phyloP scores from a whole-genome alignment of 306 rosid species.

The Lathyrus sativus region DNA sequence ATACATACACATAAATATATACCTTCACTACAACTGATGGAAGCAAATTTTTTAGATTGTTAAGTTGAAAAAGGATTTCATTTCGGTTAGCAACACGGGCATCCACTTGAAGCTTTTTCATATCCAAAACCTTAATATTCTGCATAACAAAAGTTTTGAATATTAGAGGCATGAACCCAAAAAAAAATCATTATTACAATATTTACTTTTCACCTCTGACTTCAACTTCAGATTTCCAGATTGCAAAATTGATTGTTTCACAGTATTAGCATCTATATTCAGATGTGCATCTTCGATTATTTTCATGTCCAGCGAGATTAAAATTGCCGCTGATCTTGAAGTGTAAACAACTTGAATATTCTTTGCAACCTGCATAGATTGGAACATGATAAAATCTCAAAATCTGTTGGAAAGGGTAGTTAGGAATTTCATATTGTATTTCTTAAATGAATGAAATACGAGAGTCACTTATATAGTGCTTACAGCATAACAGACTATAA shows the following conservation, averaged over 20 bases:
- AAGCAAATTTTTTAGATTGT: slow-evolving; percentile 66
- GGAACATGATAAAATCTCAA: not conserved
- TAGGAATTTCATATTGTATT: too few relatives aligned
- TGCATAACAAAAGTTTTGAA: slow-evolving; percentile 51
- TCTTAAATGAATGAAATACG: too few relatives aligned
- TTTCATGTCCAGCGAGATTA: slow-evolving; percentile 68
- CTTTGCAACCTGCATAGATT: slow-evolving; percentile 69
- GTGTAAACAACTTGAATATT: slow-evolving; percentile 62
- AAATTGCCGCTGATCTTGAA: slow-evolving; percentile 60
- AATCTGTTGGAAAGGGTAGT: too few relatives aligned
- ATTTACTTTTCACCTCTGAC: slow-evolving; percentile 61
- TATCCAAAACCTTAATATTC: slow-evolving; percentile 72
- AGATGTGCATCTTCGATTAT: slow-evolving; percentile 65
- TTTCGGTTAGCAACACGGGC: slow-evolving; percentile 62
- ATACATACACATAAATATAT: not conserved
- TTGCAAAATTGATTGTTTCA: slow-evolving; percentile 68
- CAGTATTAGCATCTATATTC: slow-evolving; percentile 71
- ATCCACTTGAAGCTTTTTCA: slow-evolving; percentile 61
- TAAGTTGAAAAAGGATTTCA: slow-evolving; percentile 72
- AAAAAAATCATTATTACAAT: slow-evolving; percentile 24
- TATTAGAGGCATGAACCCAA: slow-evolving; percentile 30
- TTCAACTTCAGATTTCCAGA: slow-evolving; percentile 74
- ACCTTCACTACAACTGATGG: slow-evolving; percentile 81
- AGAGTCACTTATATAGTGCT: too few relatives aligned
- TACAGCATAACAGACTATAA: too few relatives aligned